Evolutionary conservation across 352 stramenopile species (phyloP).

Genomic region (Phytophthora palmivora): DNA sequence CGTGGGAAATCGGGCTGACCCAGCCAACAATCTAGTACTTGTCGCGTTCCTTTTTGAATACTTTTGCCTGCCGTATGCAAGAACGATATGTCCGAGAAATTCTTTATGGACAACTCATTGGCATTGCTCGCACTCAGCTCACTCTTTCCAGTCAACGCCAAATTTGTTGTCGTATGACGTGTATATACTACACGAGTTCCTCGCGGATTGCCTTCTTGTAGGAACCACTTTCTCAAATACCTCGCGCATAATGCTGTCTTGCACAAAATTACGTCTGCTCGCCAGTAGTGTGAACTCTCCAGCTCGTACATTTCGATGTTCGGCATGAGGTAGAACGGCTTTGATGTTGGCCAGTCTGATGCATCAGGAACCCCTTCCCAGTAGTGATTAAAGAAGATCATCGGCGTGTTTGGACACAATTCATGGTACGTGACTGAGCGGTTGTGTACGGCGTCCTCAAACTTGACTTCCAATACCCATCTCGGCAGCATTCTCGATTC

Average conservation of each 20-base stretch:
- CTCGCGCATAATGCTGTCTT: constrained; percentile 56
- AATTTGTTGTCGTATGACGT: constrained; percentile 64
- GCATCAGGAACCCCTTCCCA: constrained; percentile 42
- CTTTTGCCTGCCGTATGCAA: constrained; percentile 53
- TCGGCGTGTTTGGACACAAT: constrained; percentile 52
- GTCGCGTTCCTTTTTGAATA: constrained; percentile 51
- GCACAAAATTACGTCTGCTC: constrained; percentile 51
- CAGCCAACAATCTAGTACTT: constrained; percentile 57
- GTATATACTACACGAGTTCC: constrained; percentile 61
- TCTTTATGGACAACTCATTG: constrained; percentile 27
- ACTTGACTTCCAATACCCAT: constrained; percentile 51
- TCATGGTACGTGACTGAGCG: constrained; percentile 55
- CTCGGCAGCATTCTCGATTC: constrained; percentile 48
- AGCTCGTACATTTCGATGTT: constrained; percentile 73
- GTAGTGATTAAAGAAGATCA: constrained; percentile 72
- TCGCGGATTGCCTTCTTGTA: constrained; percentile 63
- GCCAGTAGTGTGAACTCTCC: constrained; percentile 41
- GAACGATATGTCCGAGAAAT: constrained; percentile 50
- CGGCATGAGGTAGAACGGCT: constrained; percentile 57
- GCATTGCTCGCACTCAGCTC: neutral
- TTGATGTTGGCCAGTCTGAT: constrained; percentile 41
- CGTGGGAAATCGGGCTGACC: constrained; percentile 40
- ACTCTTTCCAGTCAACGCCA: constrained; percentile 24
- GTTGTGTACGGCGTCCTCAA: constrained; percentile 13
- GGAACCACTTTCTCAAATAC: constrained; percentile 58